Evolutionary conservation across 805 yeast species (phyloP), one percentile per base, ranked within the genome.

Genomic region (Diddensiella caesifluorescens): DNA sequence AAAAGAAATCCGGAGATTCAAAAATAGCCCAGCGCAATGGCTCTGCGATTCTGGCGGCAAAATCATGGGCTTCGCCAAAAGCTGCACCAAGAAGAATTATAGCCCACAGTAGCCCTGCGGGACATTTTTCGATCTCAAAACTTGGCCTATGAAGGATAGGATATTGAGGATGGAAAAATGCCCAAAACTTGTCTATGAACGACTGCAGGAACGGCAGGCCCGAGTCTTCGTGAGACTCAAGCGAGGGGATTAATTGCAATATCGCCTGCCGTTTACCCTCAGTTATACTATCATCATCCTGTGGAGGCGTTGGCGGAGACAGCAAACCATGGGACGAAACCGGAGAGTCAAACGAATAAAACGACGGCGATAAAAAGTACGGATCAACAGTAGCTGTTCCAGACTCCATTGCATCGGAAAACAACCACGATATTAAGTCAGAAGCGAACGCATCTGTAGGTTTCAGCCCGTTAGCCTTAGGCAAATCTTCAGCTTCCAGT

Each of bases 1-100:
- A 80, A 44, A 74, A 77, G 57, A 84, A 85, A 41, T 78, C 83
- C 5, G 77, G 77, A 36, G 80, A 75, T 28, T 82, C 75, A 55
- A 86, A 86, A 3, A 87, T 69, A 22, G 74, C 63, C 73, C 80
- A 82, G 40, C 95, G 63, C 21, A 86, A 60, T 0, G 94, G 81
- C 33, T 60, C 69, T 0, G 79, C 75, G 9, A 79, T 68, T 39
- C 54, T 50, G 49, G 67, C 60, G 6, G 78, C 72, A 35, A 78
- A 63, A 35, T 62, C 63, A 38, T 35, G 35, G 22, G 48, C 49
- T 48, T 52, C 41, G 59, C 57, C 59, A 64, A 45, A 70, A 41
- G 67, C 65, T 19, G 80, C 72, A 0, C 87, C 87, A 22, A 79
- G 56, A 31, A 76, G 51, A 10, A 77, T 62, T 77, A 80, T 79